phyloP scores from a whole-genome alignment of 1,284 basidiomycete genomes.

The Ustilago cynodontis region DNA sequence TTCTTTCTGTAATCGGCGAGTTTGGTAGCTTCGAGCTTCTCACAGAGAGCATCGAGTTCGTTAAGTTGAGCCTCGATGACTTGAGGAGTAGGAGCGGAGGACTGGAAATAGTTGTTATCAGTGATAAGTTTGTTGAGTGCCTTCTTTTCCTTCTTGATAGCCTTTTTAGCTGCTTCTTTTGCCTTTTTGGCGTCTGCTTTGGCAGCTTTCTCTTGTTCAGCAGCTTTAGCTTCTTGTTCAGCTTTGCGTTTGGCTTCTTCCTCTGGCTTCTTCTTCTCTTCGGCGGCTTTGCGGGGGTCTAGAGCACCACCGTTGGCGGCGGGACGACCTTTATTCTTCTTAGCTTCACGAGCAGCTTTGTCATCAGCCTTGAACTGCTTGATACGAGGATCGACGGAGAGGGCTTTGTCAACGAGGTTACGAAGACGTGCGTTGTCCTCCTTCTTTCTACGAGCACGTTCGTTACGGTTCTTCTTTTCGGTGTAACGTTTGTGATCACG shows the following conservation, averaged over 20 bases:
- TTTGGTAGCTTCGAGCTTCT: constrained; percentile 73
- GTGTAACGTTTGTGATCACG: constrained; percentile 99
- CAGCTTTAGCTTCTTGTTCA: constrained; percentile 77
- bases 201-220: constrained; percentile 75
- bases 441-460: constrained; percentile 95
- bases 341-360: constrained; percentile 92
- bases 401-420: constrained; percentile 85
- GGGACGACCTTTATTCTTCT: constrained; percentile 78
- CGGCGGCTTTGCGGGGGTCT: constrained; percentile 55
- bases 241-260: constrained; percentile 79
- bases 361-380: constrained; percentile 97
- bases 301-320: constrained; percentile 52
- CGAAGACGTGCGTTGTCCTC: constrained; percentile 94
- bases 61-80: constrained; percentile 74
- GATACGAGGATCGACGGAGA: constrained; percentile 91
- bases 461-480: constrained; percentile 99
- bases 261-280: constrained; percentile 74
- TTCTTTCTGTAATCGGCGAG: constrained; percentile 73
- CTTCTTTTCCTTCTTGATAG: constrained; percentile 69
- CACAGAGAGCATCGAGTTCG: constrained; percentile 74
- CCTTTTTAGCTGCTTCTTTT: constrained; percentile 74
- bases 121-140: constrained; percentile 72
- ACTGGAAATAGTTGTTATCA: constrained; percentile 75
- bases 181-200: constrained; percentile 91
- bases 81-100: constrained; percentile 71